phyloP scores from a whole-genome alignment of 179 eudicot species.

The Sideroxylon spinosum region DNA sequence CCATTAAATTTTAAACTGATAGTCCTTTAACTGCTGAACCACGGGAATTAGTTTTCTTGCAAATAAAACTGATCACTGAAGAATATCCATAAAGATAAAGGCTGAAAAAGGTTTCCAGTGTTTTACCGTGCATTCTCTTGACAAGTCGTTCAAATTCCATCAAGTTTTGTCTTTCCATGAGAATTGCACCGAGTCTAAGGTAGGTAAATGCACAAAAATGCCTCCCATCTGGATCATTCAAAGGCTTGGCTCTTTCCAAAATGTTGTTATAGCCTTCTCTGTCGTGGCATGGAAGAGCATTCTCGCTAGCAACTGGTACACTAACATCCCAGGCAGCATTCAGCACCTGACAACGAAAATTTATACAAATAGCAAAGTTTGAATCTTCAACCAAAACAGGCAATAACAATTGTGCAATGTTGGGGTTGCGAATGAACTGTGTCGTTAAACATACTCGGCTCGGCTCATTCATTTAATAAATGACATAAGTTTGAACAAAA shows the following conservation, averaged over 20 bases:
- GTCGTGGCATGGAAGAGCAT: slow-evolving; percentile 58
- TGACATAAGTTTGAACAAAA: no score
- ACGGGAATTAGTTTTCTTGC: neutral
- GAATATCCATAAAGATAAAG: slow-evolving; percentile 1
- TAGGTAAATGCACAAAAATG: slow-evolving; percentile 67
- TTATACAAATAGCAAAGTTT: neutral
- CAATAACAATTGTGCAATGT: neutral
- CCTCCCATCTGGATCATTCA: slow-evolving; percentile 70
- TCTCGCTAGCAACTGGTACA: slow-evolving; percentile 63
- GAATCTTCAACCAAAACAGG: neutral
- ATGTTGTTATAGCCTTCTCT: slow-evolving; percentile 66
- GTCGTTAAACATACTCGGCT: no score
- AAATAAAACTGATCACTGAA: neutral
- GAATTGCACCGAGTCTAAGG: slow-evolving; percentile 56
- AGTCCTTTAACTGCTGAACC: neutral
- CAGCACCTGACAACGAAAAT: slow-evolving; percentile 44
- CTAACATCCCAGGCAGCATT: slow-evolving; percentile 87
- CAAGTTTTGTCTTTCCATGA: slow-evolving; percentile 59
- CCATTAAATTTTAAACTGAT: neutral
- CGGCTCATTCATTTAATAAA: no score
- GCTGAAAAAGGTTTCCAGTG: neutral
- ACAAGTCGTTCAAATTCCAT: slow-evolving; percentile 73
- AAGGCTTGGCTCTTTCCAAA: slow-evolving; percentile 71
- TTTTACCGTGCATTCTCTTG: slow-evolving; percentile 84
- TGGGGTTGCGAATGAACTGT: no score